Evolutionary conservation across 2,329 filamentous ascomycete species (phyloP), one percentile per base, ranked within the genome.

Genomic region (Tolypocladium cylindrosporum): DNA sequence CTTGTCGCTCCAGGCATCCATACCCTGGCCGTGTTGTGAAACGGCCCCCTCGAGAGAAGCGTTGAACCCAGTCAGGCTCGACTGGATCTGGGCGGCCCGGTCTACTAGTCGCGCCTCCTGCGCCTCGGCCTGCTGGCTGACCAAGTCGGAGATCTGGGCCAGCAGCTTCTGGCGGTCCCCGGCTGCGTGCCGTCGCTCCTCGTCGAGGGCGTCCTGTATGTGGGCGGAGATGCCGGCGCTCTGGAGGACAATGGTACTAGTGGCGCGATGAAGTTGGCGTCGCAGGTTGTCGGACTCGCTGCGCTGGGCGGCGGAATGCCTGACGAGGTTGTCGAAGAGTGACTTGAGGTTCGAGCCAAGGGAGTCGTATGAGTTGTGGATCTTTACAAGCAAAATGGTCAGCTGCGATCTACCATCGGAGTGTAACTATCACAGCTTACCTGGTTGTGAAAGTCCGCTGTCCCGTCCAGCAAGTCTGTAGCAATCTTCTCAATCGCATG

Each of bases 401-500:
- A 11, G 43, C 56, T 19, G 55, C 27, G 36, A 37, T 37, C 36
- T 37, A 13, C 36, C 36, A 11, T 37, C 11, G 10, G 36, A 37
- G 36, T 37, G 10, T 4, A 37, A 13, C 36, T 37, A 10, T 6
- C 9, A 24, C 4, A 19, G 55, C 79, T 70, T 86, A 74, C 72
- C 62, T 76, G 85, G 55, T 79, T 83, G 70, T 97, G 90, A 67
- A 97, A 96, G 21, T 82, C 80, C 36, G 86, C 82, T 60, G 97
- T 81, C 71, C 97, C 93, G 59, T 83, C 87, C 59, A 96, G 83
- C 54, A 97, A 92, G 65, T 95, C 93, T 14, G 87, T 88, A 0
- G 91, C 91, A 61, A 97, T 97, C 58, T 88, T 86, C 72, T 93
- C 90, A 1, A 93, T 91, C 13, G 92, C 91, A 11, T 82, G 82